Conservation (phyloP, 371 early-diverging fungal species). For the Phascolomyces articulosus region DNA sequence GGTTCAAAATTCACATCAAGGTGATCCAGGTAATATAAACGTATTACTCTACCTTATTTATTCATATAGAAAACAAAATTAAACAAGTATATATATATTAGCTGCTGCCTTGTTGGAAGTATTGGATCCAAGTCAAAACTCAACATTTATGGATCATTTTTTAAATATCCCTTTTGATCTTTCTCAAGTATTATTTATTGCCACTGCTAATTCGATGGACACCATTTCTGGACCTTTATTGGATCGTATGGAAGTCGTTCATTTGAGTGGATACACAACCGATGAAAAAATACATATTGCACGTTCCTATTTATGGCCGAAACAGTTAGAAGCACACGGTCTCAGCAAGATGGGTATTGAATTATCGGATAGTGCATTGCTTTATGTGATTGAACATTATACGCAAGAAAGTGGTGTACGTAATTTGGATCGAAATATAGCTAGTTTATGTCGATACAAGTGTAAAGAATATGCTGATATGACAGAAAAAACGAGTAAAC, state of each 20-base stretch:
- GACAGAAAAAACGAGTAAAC: slow-evolving; percentile 24
- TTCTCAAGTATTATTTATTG: slow-evolving; percentile 83
- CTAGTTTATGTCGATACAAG: slow-evolving; percentile 68
- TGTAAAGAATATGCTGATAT: slow-evolving; percentile 68
- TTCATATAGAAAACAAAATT: too few species aligned
- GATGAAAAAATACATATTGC: slow-evolving; percentile 76
- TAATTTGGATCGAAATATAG: slow-evolving; percentile 74
- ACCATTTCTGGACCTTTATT: slow-evolving; percentile 79
- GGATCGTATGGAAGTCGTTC: slow-evolving; percentile 89
- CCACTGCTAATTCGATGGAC: slow-evolving; percentile 83
- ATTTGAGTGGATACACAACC: slow-evolving; percentile 82
- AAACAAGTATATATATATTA: too few species aligned
- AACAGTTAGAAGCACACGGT: slow-evolving; percentile 77
- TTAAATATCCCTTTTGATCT: slow-evolving; percentile 83
- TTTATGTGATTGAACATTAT: slow-evolving; percentile 68
- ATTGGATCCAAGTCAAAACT: slow-evolving; percentile 87
- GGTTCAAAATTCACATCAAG: slow-evolving; percentile 64
- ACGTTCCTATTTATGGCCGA: slow-evolving; percentile 59
- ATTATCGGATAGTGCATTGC: slow-evolving; percentile 53
- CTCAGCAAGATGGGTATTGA: slow-evolving; percentile 42
- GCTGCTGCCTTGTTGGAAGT: slow-evolving; percentile 86
- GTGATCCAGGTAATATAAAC: slow-evolving; percentile 73
- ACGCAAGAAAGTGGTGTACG: slow-evolving; percentile 86
- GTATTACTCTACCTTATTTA: too few species aligned
- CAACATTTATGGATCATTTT: slow-evolving; percentile 78